These are phyloP conservation scores for Suillus tomentosus DNA, from an alignment of 768 basidiomycete species.

Conservation along the genomic window DNA sequence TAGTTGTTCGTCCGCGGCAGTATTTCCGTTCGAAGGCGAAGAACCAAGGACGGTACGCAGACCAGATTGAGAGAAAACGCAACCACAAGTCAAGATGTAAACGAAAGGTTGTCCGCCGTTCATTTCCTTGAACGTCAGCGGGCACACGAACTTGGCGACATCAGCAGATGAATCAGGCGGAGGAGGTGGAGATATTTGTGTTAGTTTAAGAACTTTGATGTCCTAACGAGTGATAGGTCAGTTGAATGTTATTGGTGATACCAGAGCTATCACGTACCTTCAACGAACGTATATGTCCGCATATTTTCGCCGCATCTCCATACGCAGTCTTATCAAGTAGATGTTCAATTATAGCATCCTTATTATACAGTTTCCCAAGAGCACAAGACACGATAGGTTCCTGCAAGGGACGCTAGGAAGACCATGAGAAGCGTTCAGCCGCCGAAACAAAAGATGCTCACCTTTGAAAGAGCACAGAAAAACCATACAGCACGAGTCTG, in stretches of 20 bases:
- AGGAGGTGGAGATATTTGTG: conserved; percentile 61
- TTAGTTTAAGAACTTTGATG: conserved; percentile 80
- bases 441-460: conserved; percentile 31
- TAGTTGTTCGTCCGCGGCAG: conserved; percentile 37
- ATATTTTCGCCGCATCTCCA: conserved; percentile 91
- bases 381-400: conserved; percentile 91
- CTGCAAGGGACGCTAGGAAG: conserved; percentile 71
- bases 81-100: conserved; percentile 84
- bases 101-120: conserved; percentile 88
- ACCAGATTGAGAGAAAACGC: conserved; percentile 86
- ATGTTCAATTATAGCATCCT: conserved; percentile 90
- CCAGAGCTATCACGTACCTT: conserved; percentile 59
- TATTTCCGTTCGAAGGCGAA: conserved; percentile 27
- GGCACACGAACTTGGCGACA: conserved; percentile 80
- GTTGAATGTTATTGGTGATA: background rate
- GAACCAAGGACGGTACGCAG: conserved; percentile 56
- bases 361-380: conserved; percentile 95
- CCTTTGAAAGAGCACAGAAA: conserved; percentile 95
- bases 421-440: conserved; percentile 8
- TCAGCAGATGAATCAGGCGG: conserved; percentile 43
- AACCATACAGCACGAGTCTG: conserved; percentile 87
- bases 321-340: conserved; percentile 80
- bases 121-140: conserved; percentile 93
- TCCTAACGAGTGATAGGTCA: conserved; percentile 53
- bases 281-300: conserved; percentile 85